Percentiles rank a stretch among this genome's conserved stretches.
Conservation (phyloP, 768 basidiomycete genomes). For the Polyporus arcularius region DNA sequence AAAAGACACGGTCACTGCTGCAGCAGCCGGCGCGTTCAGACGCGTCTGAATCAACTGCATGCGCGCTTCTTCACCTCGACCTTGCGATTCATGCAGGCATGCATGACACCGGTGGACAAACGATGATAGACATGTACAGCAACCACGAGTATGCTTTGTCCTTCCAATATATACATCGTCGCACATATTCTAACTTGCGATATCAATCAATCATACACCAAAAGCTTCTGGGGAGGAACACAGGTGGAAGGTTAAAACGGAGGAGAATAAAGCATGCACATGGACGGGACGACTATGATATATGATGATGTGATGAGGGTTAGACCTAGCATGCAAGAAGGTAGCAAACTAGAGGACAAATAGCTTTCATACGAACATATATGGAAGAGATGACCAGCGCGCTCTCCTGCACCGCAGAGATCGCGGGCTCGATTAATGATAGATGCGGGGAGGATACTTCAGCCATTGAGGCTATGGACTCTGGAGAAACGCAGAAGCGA, state of each 20-base stretch:
- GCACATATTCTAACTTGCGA: constrained; percentile 23
- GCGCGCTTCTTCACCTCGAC: no score
- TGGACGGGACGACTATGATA: constrained; percentile 28
- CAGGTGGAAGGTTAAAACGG: constrained; percentile 7
- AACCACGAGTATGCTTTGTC: constrained; percentile 10
- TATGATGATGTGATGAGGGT: constrained; percentile 18
- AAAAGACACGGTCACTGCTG: not conserved
- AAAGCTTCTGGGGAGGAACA: constrained; percentile 7
- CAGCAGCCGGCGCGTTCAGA: no score
- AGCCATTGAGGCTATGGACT: not conserved
- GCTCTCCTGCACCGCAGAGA: constrained; percentile 18
- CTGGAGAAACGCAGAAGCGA: not conserved
- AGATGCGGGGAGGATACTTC: constrained; percentile 8
- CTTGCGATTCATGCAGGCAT: no score
- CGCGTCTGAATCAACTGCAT: no score
- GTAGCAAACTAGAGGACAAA: constrained; percentile 1
- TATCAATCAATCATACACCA: constrained; percentile 28
- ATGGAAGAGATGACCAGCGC: constrained; percentile 1
- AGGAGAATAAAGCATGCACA: constrained; percentile 20
- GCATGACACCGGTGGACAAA: not conserved
- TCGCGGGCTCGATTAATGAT: constrained; percentile 13
- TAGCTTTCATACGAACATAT: constrained; percentile 8
- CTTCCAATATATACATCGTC: constrained; percentile 24
- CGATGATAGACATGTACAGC: not conserved
- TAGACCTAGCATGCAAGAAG: constrained; percentile 23